Percentiles rank a stretch among this genome's conserved stretches.
phyloP scores from a whole-genome alignment of 768 basidiomycete species.

The Coprinopsis sp. region DNA sequence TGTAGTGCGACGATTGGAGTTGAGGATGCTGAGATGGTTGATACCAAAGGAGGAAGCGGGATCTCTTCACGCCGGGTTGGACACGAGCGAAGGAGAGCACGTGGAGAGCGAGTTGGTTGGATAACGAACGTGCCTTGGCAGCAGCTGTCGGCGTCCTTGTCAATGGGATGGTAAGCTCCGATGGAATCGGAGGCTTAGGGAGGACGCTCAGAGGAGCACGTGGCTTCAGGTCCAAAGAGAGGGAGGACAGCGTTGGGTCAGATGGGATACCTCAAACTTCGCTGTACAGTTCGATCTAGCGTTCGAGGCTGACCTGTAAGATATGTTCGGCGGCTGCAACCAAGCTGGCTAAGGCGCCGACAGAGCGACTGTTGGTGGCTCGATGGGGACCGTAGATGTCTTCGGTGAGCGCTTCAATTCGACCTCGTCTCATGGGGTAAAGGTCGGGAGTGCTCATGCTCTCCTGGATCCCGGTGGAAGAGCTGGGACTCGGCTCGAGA shows the following conservation, averaged over 20 bases:
- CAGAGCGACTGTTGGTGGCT: conserved; percentile 30
- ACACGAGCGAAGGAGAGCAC: conserved; percentile 25
- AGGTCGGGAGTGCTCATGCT: background rate
- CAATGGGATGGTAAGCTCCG: background rate
- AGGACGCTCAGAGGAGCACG: background rate
- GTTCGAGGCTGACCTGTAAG: conserved; percentile 32
- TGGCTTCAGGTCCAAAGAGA: conserved; percentile 8
- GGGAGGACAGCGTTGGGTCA: conserved; percentile 35
- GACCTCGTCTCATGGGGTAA: background rate
- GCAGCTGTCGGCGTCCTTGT: conserved; percentile 1
- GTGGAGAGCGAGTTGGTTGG: conserved; percentile 21
- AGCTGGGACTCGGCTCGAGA: conserved; percentile 33
- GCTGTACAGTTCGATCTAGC: conserved; percentile 26
- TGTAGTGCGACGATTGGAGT: too few relatives aligned
- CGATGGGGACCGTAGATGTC: conserved; percentile 19
- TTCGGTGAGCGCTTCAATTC: conserved; percentile 28
- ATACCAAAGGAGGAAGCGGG: conserved; percentile 18
- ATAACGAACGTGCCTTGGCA: conserved; percentile 8
- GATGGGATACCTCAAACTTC: conserved; percentile 40
- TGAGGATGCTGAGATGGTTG: conserved; percentile 6
- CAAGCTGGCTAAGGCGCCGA: conserved; percentile 12
- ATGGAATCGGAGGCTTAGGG: conserved; percentile 17
- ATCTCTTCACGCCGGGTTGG: conserved; percentile 26
- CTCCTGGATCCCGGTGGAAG: conserved; percentile 15
- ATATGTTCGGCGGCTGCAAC: conserved; percentile 17